A percentile compares a stretch with the other conserved stretches of the same genome.
Evolutionary conservation across 208 protist genomes (phyloP).

Genomic region (Crithidia bombi): DNA sequence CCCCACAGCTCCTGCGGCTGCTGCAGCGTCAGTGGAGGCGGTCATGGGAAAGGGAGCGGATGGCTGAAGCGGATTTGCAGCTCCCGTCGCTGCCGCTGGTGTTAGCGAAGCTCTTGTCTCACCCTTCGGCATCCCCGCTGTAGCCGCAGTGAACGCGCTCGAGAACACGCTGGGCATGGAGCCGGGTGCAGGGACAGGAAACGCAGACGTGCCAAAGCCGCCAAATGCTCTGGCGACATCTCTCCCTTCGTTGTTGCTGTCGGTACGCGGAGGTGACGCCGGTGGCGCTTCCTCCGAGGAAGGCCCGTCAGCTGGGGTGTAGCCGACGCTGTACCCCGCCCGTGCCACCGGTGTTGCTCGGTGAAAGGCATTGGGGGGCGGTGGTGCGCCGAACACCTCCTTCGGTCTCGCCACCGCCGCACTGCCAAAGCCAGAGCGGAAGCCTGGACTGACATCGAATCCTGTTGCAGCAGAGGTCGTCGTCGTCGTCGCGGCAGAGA

Average conservation of each 20-base stretch:
- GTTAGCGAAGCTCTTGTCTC: too few relatives aligned
- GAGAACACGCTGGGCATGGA: too few relatives aligned
- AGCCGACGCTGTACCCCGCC: slow-evolving; percentile 25
- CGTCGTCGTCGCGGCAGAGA: background rate
- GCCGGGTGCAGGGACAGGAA: background rate
- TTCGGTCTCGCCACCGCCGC: background rate
- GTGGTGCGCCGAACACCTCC: background rate
- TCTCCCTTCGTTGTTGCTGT: too few relatives aligned
- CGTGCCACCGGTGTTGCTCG: slow-evolving; percentile 20
- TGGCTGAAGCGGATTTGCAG: too few relatives aligned
- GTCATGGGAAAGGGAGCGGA: too few relatives aligned
- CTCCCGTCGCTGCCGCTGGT: too few relatives aligned
- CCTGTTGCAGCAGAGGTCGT: background rate
- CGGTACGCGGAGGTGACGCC: background rate
- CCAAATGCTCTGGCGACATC: background rate
- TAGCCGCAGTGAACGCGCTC: too few relatives aligned
- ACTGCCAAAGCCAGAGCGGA: too few relatives aligned
- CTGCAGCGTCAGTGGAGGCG: too few relatives aligned
- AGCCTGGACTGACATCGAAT: too few relatives aligned
- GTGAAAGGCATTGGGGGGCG: slow-evolving; percentile 1
- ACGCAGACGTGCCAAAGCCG: background rate
- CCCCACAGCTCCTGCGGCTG: too few relatives aligned
- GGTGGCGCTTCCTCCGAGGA: slow-evolving; percentile 8
- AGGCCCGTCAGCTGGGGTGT: slow-evolving; percentile 3
- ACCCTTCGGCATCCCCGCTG: too few relatives aligned